Base-by-base conservation (phyloP, 805 yeast genomes). In the Schizosaccharomyces osmophilus region DNA sequence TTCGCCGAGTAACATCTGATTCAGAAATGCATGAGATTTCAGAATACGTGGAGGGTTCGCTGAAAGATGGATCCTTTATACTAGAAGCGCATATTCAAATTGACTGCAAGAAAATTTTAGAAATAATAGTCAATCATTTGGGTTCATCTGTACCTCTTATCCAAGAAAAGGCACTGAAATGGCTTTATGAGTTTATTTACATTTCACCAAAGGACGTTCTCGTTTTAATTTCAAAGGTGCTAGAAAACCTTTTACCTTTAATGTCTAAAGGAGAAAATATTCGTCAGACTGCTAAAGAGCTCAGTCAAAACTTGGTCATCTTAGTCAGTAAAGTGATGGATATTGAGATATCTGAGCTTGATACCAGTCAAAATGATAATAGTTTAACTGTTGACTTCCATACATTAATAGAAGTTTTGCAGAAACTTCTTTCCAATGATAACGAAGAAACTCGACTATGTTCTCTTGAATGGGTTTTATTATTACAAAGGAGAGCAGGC, bases 391-490 rank as follows among this genome's bases (percentile, higher is more conserved):
- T 79, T 15, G 81, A 80, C 66, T 78, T 80, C 64, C 73, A 81
- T 0, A 73, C 84, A 5, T 82, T 87, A 0, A 81, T 88, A 51
- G 82, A 82, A 63, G 82, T 84, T 4, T 75, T 90, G 62, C 82
- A 87, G 3, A 69, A 81, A 51, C 95, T 88, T 68, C 82, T 85
- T 64, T 72, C 81, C 63, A 82, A 80, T 64, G 87, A 84, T 61
- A 83, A 85, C 66, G 95, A 87, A 64, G 81, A 82, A 36, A 85
- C 96, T 0, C 78, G 93, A 63, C 77, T 87, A 42, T 87, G 94
- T 0, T 83, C 93, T 29, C 73, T 93, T 43, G 95, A 89, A 65
- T 93, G 98, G 98, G 74, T 93, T 41, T 81, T 82, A 17, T 80
- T 87, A 77, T 75, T 93, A 51, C 90, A 88, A 68, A 77, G 80